phyloP scores from a whole-genome alignment of 441 rosid species.

The Pelargonium citronellum region DNA sequence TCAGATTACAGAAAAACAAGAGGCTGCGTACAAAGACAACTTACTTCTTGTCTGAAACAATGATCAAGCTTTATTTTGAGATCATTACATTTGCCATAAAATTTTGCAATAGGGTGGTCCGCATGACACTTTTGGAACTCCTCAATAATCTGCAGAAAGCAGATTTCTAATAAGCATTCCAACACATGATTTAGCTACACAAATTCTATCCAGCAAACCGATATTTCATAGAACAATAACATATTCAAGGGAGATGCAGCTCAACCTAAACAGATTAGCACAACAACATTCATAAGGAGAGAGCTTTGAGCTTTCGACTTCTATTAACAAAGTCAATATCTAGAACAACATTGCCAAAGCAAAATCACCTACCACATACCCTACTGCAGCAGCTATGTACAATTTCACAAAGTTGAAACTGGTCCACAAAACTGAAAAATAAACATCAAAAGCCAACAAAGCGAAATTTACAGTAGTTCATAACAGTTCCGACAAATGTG shows the following conservation, averaged over 20 bases:
- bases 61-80: constrained; percentile 78
- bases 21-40: constrained; percentile 13
- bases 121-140: constrained; percentile 79
- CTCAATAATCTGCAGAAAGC: constrained; percentile 58
- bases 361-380: neutral
- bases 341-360: neutral
- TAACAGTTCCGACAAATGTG: neutral
- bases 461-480: neutral
- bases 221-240: neutral
- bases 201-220: neutral
- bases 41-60: constrained; percentile 77
- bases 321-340: neutral
- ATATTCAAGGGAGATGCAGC: neutral
- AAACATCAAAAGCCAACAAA: neutral
- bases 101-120: constrained; percentile 75
- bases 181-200: neutral
- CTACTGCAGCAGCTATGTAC: neutral
- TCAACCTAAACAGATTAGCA: neutral
- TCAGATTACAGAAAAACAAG: neutral
- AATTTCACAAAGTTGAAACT: neutral
- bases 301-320: neutral
- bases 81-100: constrained; percentile 80
- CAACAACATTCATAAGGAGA: too few species aligned
- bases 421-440: neutral
- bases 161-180: neutral